Evolutionary conservation across 257 asterid genomes (phyloP).

Genomic region (Gardenia jasminoides): DNA sequence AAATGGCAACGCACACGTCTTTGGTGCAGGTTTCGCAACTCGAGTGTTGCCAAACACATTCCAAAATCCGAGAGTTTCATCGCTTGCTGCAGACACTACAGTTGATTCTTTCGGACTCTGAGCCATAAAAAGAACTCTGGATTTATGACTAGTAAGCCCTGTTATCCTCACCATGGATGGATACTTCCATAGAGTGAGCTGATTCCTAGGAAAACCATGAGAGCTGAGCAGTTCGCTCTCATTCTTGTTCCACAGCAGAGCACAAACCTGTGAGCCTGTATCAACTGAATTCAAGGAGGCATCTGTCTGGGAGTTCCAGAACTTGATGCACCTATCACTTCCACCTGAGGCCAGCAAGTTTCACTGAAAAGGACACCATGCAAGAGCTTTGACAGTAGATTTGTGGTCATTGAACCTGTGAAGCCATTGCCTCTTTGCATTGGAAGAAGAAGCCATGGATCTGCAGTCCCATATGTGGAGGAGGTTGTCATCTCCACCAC

Average conservation of each 20-base stretch:
- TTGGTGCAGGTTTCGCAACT: conserved; percentile 71
- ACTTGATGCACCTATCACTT: conserved; percentile 70
- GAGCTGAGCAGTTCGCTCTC: conserved; percentile 89
- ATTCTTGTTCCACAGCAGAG: conserved; percentile 86
- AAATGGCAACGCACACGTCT: conserved; percentile 67
- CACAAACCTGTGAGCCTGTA: conserved; percentile 92
- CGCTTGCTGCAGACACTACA: conserved; percentile 95
- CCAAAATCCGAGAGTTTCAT: conserved; percentile 87
- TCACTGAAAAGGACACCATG: conserved; percentile 95
- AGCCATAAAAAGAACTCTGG: conserved; percentile 86
- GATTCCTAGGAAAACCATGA: conserved; percentile 88
- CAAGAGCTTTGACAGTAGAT: conserved; percentile 91
- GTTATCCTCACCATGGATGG: conserved; percentile 92
- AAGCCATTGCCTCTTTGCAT: conserved; percentile 63
- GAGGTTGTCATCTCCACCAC: conserved; percentile 91
- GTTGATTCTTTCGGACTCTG: conserved; percentile 97
- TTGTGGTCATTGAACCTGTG: conserved; percentile 90
- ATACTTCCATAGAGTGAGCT: conserved; percentile 93
- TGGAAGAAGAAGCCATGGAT: conserved; percentile 60
- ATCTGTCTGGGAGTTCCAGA: conserved; percentile 95
- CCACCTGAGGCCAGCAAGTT: conserved; percentile 88
- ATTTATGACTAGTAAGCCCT: conserved; percentile 90
- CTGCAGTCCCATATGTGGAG: conserved; percentile 87
- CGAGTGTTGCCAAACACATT: conserved; percentile 87
- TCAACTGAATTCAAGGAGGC: conserved; percentile 89